phyloP scores from a whole-genome alignment of 768 basidiomycete species.

The Sistotremastrum suecicum region DNA sequence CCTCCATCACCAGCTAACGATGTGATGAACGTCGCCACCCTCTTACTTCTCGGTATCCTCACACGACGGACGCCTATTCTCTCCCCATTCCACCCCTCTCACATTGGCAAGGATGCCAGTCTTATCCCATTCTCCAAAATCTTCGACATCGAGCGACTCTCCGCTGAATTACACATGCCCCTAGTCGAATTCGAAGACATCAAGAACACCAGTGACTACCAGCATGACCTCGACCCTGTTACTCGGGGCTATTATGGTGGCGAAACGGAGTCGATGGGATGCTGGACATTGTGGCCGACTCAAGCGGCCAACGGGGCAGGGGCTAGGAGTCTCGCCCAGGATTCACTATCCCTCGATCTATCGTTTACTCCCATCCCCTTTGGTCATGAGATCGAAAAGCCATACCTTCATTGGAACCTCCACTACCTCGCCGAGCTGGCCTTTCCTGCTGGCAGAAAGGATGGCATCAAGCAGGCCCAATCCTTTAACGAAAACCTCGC shows the following conservation, averaged over 20 bases:
- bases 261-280: slow-evolving; percentile 23
- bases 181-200: slow-evolving; percentile 30
- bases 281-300: slow-evolving; percentile 25
- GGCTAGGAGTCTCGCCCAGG: too few species aligned
- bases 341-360: too few species aligned
- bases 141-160: slow-evolving; percentile 26
- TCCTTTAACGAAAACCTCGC: too few species aligned
- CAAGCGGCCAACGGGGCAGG: not conserved
- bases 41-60: slow-evolving; percentile 26
- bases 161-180: slow-evolving; percentile 18
- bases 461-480: not conserved
- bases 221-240: slow-evolving; percentile 12
- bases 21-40: slow-evolving; percentile 17
- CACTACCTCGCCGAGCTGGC: slow-evolving; percentile 19
- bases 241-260: slow-evolving; percentile 4
- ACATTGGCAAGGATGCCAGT: slow-evolving; percentile 21
- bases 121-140: slow-evolving; percentile 23
- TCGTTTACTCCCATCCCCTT: too few species aligned
- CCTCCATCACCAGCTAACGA: slow-evolving; percentile 7
- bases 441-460: slow-evolving; percentile 18
- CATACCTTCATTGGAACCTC: slow-evolving; percentile 20
- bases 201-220: slow-evolving; percentile 20
- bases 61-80: slow-evolving; percentile 26
- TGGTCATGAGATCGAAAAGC: slow-evolving; percentile 8
- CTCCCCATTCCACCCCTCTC: slow-evolving; percentile 26